A percentile compares a stretch with the other conserved stretches of the same genome.
phyloP scores from a whole-genome alignment of 192 early-diverging fungal species.

The Ambispora gerdemannii region DNA sequence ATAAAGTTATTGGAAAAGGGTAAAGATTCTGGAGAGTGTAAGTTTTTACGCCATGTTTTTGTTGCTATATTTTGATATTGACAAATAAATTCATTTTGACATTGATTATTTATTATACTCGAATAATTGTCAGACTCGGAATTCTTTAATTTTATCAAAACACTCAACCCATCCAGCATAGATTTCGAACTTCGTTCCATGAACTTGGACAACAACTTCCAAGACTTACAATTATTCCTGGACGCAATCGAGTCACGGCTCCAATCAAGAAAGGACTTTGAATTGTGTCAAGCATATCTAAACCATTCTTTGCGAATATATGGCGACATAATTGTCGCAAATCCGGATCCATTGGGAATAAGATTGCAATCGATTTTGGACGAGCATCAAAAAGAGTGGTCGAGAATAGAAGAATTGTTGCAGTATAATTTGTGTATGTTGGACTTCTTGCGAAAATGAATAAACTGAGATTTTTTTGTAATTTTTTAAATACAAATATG shows the following conservation, averaged over 20 bases:
- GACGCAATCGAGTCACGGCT: conserved; percentile 60
- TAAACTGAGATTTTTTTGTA: background rate
- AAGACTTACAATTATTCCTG: conserved; percentile 63
- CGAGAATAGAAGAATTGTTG: conserved; percentile 56
- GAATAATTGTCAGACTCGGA: no score
- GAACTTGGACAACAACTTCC: conserved; percentile 61
- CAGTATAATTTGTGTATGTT: conserved; percentile 60
- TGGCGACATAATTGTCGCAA: conserved; percentile 69
- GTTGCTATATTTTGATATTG: background rate
- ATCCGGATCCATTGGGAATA: conserved; percentile 41
- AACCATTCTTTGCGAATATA: conserved; percentile 78
- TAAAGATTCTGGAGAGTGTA: conserved; percentile 42
- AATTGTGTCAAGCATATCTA: conserved; percentile 78
- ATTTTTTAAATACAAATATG: background rate
- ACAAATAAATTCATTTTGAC: background rate
- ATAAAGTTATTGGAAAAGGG: conserved; percentile 53
- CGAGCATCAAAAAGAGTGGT: conserved; percentile 53
- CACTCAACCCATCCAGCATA: conserved; percentile 76
- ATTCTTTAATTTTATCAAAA: conserved; percentile 71
- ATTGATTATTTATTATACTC: no score
- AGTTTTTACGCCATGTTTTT: conserved; percentile 26
- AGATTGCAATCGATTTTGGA: conserved; percentile 35
- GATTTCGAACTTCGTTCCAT: conserved; percentile 85
- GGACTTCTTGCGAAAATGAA: conserved; percentile 52
- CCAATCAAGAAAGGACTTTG: conserved; percentile 74